These are phyloP conservation scores for Botryotinia convoluta DNA, from an alignment of 2,329 filamentous ascomycete genomes.

Conservation along the genomic window DNA sequence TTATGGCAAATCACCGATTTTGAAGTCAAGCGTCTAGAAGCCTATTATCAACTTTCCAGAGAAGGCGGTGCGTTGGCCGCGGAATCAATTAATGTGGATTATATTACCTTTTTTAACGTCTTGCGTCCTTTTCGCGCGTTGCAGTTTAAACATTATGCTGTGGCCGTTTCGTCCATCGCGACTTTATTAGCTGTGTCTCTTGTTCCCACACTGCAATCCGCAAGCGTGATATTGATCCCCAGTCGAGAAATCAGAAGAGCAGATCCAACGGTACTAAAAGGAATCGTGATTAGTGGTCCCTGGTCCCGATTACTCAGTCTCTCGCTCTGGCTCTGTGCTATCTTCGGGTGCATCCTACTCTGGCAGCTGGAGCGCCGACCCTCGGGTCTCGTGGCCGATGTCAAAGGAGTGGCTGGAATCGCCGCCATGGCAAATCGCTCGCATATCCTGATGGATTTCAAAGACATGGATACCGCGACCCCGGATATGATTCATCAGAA, in stretches of 20 bases:
- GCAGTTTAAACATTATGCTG: constrained; percentile 63
- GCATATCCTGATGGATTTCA: constrained; percentile 73
- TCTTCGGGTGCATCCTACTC: constrained; percentile 56
- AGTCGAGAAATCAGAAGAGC: constrained; percentile 45
- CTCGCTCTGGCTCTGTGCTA: constrained; percentile 55
- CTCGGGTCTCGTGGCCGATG: constrained; percentile 65
- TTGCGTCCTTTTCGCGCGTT: constrained; percentile 63
- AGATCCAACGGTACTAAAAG: constrained; percentile 48
- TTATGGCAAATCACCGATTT: constrained; percentile 66
- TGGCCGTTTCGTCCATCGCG: constrained; percentile 62
- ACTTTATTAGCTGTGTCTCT: constrained; percentile 65
- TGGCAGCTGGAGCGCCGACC: constrained; percentile 60
- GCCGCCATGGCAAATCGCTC: constrained; percentile 73
- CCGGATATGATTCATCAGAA: constrained; percentile 65
- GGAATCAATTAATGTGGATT: constrained; percentile 64
- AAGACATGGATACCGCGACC: constrained; percentile 65
- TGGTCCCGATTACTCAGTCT: constrained; percentile 62
- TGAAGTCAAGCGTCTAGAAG: constrained; percentile 64
- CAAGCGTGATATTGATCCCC: constrained; percentile 57
- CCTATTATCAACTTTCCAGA: constrained; percentile 64
- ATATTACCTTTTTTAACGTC: constrained; percentile 66
- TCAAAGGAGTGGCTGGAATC: constrained; percentile 70
- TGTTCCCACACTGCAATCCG: constrained; percentile 66
- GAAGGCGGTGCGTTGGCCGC: constrained; percentile 58
- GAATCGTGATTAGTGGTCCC: constrained; percentile 52